Percentiles rank a stretch among this genome's conserved stretches.
Conservation (phyloP, 441 rosid species). For the Sinapis alba region DNA sequence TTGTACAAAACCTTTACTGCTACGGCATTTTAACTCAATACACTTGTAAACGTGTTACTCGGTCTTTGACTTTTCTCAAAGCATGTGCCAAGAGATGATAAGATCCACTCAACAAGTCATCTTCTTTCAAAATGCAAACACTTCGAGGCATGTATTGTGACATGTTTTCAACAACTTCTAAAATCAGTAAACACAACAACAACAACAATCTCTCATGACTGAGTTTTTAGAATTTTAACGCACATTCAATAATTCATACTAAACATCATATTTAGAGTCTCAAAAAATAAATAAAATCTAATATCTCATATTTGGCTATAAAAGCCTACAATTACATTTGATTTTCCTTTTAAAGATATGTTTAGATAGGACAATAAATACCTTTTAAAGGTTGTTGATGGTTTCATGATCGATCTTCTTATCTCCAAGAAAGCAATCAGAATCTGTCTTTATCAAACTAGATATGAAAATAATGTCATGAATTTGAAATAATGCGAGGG, state of each 20-base stretch:
- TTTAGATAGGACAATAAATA: not conserved
- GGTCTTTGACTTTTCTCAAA: not conserved
- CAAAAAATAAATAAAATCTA: not conserved
- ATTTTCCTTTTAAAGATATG: not conserved
- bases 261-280: not conserved
- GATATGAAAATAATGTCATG: not conserved
- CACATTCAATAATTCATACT: not conserved
- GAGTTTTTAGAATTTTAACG: not conserved
- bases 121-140: not conserved
- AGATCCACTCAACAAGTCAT: not conserved
- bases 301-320: not conserved
- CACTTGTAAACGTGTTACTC: not conserved
- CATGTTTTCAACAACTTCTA: not conserved
- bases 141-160: not conserved
- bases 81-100: not conserved
- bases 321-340: not conserved
- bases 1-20: not conserved
- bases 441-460: not conserved
- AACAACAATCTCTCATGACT: not conserved
- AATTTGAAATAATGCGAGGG: conserved; percentile 9
- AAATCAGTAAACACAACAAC: not conserved
- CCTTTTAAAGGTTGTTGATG: conserved; percentile 18
- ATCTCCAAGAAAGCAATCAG: not conserved
- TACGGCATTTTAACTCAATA: not conserved
- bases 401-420: not conserved